Conservation (phyloP, 2,329 filamentous ascomycete species). For the Scleromitrula shiraiana region DNA sequence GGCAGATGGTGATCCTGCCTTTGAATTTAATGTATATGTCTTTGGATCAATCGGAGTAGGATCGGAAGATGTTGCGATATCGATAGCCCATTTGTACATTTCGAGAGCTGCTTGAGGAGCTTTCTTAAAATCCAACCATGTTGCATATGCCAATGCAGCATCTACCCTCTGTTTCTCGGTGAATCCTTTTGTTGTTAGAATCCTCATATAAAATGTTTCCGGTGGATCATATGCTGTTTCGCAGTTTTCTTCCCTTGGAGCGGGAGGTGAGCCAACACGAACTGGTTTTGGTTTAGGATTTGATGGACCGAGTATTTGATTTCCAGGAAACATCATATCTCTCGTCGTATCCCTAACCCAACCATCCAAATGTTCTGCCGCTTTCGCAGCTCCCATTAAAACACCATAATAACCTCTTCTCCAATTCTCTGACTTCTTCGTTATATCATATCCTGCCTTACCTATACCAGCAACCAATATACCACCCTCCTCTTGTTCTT, state of each 20-base stretch:
- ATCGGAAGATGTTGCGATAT: slow-evolving; percentile 56
- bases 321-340: slow-evolving; percentile 59
- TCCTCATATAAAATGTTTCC: slow-evolving; percentile 71
- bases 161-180: slow-evolving; percentile 70
- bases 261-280: slow-evolving; percentile 51
- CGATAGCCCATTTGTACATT: slow-evolving; percentile 68
- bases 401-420: slow-evolving; percentile 76
- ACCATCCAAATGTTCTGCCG: slow-evolving; percentile 74
- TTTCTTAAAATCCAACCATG: slow-evolving; percentile 75
- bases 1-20: slow-evolving; percentile 48
- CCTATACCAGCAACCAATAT: slow-evolving; percentile 47
- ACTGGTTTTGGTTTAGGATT: slow-evolving; percentile 74
- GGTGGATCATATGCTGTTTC: slow-evolving; percentile 60
- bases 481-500: slow-evolving; percentile 43
- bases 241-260: slow-evolving; percentile 70
- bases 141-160: slow-evolving; percentile 74
- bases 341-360: slow-evolving; percentile 64
- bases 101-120: slow-evolving; percentile 56
- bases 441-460: slow-evolving; percentile 33
- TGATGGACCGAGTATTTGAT: slow-evolving; percentile 71
- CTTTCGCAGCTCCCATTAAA: slow-evolving; percentile 67
- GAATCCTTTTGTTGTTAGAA: slow-evolving; percentile 75
- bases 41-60: slow-evolving; percentile 48
- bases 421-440: slow-evolving; percentile 71
- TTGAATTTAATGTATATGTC: slow-evolving; percentile 57